phyloP scores from a whole-genome alignment of 1,284 basidiomycete genomes.

The Heterobasidion annosum region DNA sequence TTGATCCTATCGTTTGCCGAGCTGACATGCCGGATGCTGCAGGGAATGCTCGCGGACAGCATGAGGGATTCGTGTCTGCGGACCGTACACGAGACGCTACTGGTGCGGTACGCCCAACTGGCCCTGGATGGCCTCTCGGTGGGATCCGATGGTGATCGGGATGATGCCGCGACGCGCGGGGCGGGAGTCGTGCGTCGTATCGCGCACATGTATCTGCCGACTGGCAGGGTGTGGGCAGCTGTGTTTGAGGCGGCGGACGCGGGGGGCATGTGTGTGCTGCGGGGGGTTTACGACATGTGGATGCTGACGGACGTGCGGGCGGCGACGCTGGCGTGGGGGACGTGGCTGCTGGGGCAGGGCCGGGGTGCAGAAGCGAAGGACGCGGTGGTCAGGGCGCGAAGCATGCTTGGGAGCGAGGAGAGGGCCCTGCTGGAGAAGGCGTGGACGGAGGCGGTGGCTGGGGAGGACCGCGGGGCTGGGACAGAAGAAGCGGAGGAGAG shows the following conservation, averaged over 20 bases:
- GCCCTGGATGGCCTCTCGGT: constrained; percentile 3
- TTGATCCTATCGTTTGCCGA: neutral
- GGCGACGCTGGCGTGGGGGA: constrained; percentile 35
- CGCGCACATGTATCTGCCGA: constrained; percentile 30
- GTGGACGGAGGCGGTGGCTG: constrained; percentile 15
- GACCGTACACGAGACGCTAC: constrained; percentile 36
- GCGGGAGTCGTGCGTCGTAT: constrained; percentile 29
- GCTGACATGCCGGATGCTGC: constrained; percentile 8
- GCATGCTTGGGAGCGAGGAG: constrained; percentile 10
- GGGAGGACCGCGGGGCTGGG: neutral
- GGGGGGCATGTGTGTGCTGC: constrained; percentile 19
- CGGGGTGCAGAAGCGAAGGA: constrained; percentile 20
- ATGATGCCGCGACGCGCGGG: constrained; percentile 14
- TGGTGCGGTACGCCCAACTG: constrained; percentile 32
- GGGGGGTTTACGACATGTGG: constrained; percentile 34
- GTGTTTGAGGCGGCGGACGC: constrained; percentile 23
- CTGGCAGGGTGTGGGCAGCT: constrained; percentile 33
- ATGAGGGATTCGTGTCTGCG: constrained; percentile 31
- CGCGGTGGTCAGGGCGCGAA: constrained; percentile 15
- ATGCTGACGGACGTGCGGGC: constrained; percentile 21
- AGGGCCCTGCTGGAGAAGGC: constrained; percentile 15
- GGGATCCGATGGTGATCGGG: neutral
- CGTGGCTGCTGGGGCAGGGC: constrained; percentile 33
- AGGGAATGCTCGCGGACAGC: constrained; percentile 41
- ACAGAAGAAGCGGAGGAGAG: constrained; percentile 7